Conservation (phyloP, 768 basidiomycete species). For the Udeniomyces megalosporus region DNA sequence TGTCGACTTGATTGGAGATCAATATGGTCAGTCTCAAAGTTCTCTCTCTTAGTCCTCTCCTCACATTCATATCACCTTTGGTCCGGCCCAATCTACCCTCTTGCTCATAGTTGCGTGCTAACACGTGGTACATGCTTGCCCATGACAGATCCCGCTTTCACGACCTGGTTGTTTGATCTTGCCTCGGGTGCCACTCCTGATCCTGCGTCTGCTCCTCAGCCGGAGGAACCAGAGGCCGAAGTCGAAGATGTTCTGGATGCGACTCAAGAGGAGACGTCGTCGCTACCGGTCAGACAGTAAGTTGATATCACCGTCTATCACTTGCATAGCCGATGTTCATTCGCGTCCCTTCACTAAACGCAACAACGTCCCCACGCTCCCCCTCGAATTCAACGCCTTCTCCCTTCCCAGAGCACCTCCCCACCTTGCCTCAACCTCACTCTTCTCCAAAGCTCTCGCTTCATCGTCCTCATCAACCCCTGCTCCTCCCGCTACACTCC, state of each 20-base stretch:
- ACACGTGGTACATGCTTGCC: too few species aligned
- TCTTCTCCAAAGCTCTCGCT: background rate
- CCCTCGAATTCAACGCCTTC: too few species aligned
- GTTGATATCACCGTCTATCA: background rate
- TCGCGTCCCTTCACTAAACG: too few species aligned
- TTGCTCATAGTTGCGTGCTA: too few species aligned
- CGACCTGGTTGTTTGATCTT: constrained; percentile 54
- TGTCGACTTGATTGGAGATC: constrained; percentile 69
- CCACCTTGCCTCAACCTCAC: background rate
- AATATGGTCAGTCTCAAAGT: constrained; percentile 44
- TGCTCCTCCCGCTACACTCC: background rate
- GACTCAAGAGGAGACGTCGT: background rate
- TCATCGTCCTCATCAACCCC: background rate
- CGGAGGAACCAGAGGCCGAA: too few species aligned
- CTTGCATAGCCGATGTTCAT: too few species aligned
- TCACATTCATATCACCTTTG: too few species aligned
- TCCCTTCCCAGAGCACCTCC: background rate
- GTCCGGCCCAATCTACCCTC: background rate
- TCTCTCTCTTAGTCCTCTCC: background rate
- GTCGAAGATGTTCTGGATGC: too few species aligned
- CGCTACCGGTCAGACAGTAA: background rate
- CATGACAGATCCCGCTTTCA: constrained; percentile 67
- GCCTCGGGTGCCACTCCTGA: constrained; percentile 23
- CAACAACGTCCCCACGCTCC: too few species aligned
- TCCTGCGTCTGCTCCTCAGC: too few species aligned